Evolutionary conservation across 2,329 filamentous ascomycete species (phyloP), one percentile per base, ranked within the genome.

Genomic region (Rhinocladiella mackenziei): DNA sequence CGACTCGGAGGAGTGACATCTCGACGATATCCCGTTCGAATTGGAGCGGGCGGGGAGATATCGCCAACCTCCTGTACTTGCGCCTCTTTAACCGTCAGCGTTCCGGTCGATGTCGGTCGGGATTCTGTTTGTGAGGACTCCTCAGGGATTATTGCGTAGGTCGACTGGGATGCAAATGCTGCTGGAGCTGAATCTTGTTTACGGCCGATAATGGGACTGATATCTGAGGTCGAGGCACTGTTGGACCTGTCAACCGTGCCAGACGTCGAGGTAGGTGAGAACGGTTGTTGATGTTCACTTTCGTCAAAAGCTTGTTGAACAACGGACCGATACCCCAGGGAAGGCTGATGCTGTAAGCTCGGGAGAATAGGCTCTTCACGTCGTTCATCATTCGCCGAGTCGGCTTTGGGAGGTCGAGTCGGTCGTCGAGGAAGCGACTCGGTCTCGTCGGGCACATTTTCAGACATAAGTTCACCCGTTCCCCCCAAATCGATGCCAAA

Each of bases 271-370:
- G 71, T 62, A 7, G 75, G 74, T 2, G 75, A 74, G 7, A 71
- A 67, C 3, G 77, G 76, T 30, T 72, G 66, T 4, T 70, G 69
- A 26, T 77, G 76, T 49, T 79, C 73, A 18, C 65, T 68, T 33
- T 73, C 69, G 56, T 83, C 79, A 57, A 84, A 84, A 11, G 81
- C 81, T 58, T 81, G 76, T 54, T 83, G 70, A 3, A 84, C 81
- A 10, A 78, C 75, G 1, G 78, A 76, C 25, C 65, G 66, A 56
- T 78, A 79, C n/a, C 77, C 76, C 13, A 71, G 51, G 2, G 76
- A 78, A 3, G 72, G 67, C 49, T 76, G 71, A 50, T 75, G 74
- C 5, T 73, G 69, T n/a, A 78, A 60, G 19, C 54, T 28, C 34
- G 43, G 43, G 5, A 10, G 7, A n/a, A 15, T 13, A 2, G 45